These are phyloP conservation scores for Heterobasidion occidentale DNA, from an alignment of 1,284 basidiomycete genomes.

Conservation along the genomic window DNA sequence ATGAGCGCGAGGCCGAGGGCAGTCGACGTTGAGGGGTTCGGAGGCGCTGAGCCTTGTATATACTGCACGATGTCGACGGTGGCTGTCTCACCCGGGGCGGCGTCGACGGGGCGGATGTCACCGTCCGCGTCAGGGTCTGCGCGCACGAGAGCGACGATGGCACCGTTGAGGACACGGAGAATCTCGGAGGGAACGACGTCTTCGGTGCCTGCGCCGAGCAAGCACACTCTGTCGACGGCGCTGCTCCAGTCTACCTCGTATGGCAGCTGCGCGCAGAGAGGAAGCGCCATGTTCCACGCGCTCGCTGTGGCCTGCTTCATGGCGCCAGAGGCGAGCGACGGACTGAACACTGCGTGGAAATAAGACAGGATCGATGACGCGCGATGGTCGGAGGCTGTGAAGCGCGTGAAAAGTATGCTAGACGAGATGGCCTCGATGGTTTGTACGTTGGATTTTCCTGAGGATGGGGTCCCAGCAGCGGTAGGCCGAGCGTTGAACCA, in stretches of 20 bases:
- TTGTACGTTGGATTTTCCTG: slow-evolving; percentile 4
- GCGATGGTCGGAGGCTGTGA: slow-evolving; percentile 71
- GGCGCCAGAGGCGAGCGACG: slow-evolving; percentile 8
- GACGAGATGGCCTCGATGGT: slow-evolving; percentile 28
- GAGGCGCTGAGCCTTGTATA: slow-evolving; percentile 40
- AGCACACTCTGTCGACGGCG: slow-evolving; percentile 53
- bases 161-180: slow-evolving; percentile 68
- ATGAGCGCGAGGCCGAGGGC: slow-evolving; percentile 72
- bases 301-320: slow-evolving; percentile 25
- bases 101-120: neutral
- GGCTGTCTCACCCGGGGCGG: neutral
- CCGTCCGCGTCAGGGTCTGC: slow-evolving; percentile 7
- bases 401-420: slow-evolving; percentile 31
- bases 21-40: slow-evolving; percentile 46
- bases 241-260: slow-evolving; percentile 53
- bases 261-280: slow-evolving; percentile 63
- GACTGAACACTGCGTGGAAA: slow-evolving; percentile 60
- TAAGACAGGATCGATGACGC: slow-evolving; percentile 74
- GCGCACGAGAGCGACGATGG: slow-evolving; percentile 68
- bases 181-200: slow-evolving; percentile 67
- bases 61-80: slow-evolving; percentile 37
- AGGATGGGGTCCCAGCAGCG: neutral
- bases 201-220: slow-evolving; percentile 67
- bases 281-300: slow-evolving; percentile 63
- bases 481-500: neutral